These are phyloP conservation scores for Chalciporus sp. DNA, from an alignment of 1,284 basidiomycete genomes.

Conservation along the genomic window DNA sequence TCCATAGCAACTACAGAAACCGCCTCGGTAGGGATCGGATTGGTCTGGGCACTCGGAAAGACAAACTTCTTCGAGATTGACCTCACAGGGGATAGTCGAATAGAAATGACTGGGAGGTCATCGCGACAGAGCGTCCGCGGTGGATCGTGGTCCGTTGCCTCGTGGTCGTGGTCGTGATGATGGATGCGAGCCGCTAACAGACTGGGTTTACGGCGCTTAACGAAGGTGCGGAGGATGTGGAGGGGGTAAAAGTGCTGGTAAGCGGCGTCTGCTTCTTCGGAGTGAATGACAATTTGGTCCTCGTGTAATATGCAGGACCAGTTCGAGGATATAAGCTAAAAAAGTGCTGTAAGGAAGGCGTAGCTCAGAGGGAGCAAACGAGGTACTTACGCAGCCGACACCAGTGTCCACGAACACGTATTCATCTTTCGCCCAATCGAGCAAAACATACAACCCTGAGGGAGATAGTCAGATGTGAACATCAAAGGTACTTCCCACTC, in stretches of 20 bases:
- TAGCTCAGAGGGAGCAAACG: slow-evolving; percentile 2
- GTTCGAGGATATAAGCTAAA: slow-evolving; percentile 60
- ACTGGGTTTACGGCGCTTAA: slow-evolving; percentile 26
- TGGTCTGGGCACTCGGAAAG: slow-evolving; percentile 22
- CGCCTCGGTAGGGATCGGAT: neutral
- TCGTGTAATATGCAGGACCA: slow-evolving; percentile 72
- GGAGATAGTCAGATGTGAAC: slow-evolving; percentile 37
- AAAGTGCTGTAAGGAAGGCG: slow-evolving; percentile 8
- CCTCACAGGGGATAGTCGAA: slow-evolving; percentile 26
- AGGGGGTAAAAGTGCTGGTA: slow-evolving; percentile 38
- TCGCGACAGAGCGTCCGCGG: slow-evolving; percentile 17
- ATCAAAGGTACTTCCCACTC: neutral
- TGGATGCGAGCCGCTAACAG: slow-evolving; percentile 17
- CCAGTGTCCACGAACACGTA: slow-evolving; percentile 74
- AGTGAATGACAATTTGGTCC: slow-evolving; percentile 69
- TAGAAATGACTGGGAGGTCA: slow-evolving; percentile 30
- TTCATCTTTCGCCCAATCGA: slow-evolving; percentile 64
- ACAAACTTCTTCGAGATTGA: slow-evolving; percentile 40
- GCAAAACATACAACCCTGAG: slow-evolving; percentile 61
- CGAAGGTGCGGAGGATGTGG: slow-evolving; percentile 25
- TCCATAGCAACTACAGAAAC: neutral
- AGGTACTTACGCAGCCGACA: slow-evolving; percentile 62
- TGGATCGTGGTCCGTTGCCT: slow-evolving; percentile 4
- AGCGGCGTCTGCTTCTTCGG: slow-evolving; percentile 33
- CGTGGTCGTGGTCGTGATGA: slow-evolving; percentile 9